Conservation (phyloP, 306 rosid genomes). For the Dryas drummondii region DNA sequence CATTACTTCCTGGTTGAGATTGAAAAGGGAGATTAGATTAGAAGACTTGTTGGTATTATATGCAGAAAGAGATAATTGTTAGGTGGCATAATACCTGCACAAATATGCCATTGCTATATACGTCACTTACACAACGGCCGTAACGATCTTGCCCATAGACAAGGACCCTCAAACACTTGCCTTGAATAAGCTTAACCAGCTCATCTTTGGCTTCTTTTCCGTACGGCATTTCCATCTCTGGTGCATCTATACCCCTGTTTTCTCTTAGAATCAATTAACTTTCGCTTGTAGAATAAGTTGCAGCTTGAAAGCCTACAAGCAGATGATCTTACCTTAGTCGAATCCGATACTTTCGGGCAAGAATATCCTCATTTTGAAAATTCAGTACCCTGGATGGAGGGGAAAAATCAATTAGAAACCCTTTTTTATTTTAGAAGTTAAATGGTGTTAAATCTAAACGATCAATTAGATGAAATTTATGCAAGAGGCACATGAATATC, state of each 20-base stretch:
- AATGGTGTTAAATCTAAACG: neutral
- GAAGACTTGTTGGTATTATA: neutral
- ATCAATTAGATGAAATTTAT: neutral
- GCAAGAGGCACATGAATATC: slow-evolving; percentile 13
- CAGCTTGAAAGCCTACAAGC: neutral
- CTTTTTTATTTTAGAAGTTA: neutral
- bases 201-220: slow-evolving; percentile 79
- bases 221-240: slow-evolving; percentile 78
- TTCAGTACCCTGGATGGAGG: slow-evolving; percentile 49
- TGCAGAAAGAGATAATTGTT: neutral
- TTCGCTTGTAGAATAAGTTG: neutral
- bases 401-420: neutral
- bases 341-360: slow-evolving; percentile 75
- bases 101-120: slow-evolving; percentile 64
- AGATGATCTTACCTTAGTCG: slow-evolving; percentile 69
- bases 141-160: slow-evolving; percentile 81
- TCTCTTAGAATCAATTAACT: slow-evolving; percentile 10
- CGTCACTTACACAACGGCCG: slow-evolving; percentile 71
- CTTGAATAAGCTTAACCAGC: slow-evolving; percentile 56
- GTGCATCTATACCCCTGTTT: slow-evolving; percentile 92
- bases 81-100: slow-evolving; percentile 57
- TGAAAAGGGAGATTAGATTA: slow-evolving; percentile 10
- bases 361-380: slow-evolving; percentile 55
- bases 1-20: slow-evolving; percentile 69
- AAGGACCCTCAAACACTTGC: slow-evolving; percentile 72